Conservation (phyloP, 1,284 basidiomycete genomes). For the Blastosporella zonata region DNA sequence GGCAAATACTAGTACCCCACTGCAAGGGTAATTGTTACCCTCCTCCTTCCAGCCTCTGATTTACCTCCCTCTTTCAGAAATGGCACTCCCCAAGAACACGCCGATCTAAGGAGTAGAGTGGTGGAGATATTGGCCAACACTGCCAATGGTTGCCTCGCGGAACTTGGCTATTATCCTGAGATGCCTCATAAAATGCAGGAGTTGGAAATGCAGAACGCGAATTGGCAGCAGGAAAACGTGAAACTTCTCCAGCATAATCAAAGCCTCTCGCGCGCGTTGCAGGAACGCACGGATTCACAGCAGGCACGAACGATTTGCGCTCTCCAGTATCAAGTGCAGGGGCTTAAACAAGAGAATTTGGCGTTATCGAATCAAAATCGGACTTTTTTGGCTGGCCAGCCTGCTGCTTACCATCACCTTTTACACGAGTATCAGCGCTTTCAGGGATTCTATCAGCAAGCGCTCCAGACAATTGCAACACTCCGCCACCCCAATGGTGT, state of each 20-base stretch:
- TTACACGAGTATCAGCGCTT: slow-evolving; percentile 19
- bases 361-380: slow-evolving; percentile 18
- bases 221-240: slow-evolving; percentile 39
- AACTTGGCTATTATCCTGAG: slow-evolving; percentile 44
- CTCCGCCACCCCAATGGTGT: slow-evolving; percentile 16
- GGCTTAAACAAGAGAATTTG: slow-evolving; percentile 19
- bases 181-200: slow-evolving; percentile 34
- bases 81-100: slow-evolving; percentile 3
- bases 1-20: not conserved
- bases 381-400: slow-evolving; percentile 13
- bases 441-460: slow-evolving; percentile 15
- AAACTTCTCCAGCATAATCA: slow-evolving; percentile 54
- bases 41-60: not conserved
- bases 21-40: slow-evolving; percentile 5
- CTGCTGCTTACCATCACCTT: slow-evolving; percentile 17
- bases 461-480: slow-evolving; percentile 20
- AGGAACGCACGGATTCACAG: slow-evolving; percentile 23
- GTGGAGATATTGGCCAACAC: slow-evolving; percentile 41
- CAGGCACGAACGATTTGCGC: slow-evolving; percentile 20
- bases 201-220: slow-evolving; percentile 29
- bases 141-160: slow-evolving; percentile 44
- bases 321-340: slow-evolving; percentile 23
- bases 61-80: slow-evolving; percentile 2
- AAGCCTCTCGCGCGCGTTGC: slow-evolving; percentile 30
- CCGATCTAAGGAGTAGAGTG: slow-evolving; percentile 33